Conservation (phyloP, 345 rosid species). For the Mangifera indica region DNA sequence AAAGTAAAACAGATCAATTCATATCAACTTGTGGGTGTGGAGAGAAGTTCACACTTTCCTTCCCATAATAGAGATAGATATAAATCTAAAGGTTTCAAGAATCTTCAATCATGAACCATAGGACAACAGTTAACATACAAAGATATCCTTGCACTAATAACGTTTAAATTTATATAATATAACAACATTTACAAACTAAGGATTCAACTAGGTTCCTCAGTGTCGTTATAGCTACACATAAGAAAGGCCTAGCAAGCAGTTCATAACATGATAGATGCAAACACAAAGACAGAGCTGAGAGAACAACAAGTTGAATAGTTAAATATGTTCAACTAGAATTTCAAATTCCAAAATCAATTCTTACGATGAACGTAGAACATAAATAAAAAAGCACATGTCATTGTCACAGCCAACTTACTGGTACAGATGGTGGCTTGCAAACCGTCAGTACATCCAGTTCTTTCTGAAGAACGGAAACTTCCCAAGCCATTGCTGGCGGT, state of each 20-base stretch:
- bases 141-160: background rate
- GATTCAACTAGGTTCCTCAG: background rate
- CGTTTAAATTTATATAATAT: background rate
- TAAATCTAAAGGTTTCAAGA: background rate
- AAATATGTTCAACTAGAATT: background rate
- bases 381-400: background rate
- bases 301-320: background rate
- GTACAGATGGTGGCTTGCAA: conserved; percentile 82
- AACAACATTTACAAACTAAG: background rate
- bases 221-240: background rate
- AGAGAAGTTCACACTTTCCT: conserved; percentile 14
- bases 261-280: background rate
- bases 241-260: background rate
- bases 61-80: conserved; percentile 2
- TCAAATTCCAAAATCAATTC: conserved; percentile 2
- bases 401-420: conserved; percentile 52
- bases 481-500: conserved; percentile 71
- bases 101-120: background rate
- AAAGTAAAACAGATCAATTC: background rate
- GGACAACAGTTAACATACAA: background rate
- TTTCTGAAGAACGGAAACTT: conserved; percentile 54
- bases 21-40: conserved; percentile 1
- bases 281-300: background rate
- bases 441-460: conserved; percentile 79
- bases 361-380: background rate